Base-by-base conservation (phyloP, 352 stramenopile genomes). In the Peronospora destructor region DNA sequence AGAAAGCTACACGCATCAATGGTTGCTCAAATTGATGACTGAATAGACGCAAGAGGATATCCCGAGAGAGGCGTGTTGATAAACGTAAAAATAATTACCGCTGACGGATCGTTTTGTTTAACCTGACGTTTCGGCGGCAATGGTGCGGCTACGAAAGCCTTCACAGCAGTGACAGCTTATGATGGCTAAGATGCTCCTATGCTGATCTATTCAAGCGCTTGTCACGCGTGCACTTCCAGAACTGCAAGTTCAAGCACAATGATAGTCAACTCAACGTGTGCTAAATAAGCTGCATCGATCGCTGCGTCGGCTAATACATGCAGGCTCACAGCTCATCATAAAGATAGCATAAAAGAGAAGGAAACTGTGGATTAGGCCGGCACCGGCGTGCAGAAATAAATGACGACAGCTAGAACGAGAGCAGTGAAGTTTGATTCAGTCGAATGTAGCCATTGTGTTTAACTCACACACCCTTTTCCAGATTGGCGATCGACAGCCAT, bases 281-380 rank as follows among this genome's bases (percentile, higher is more conserved):
- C 59, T 95, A 99, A 79, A 98, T 98, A 92, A 96, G 76, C 66
- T 99, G 95, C 75, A 95, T 97, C 52, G 95, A 99, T 80, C 88
- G 95, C 58, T 99, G 95, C 64, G 89, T 96, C 28, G 79, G 87
- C 49, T 98, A 98, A 73, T 99, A 98, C 76, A 92, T 98, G 73
- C 89, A 99, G 65, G 75, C 91, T 25, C 95, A 98, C 64, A 91
- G 96, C 64, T 84, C 92, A 37, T 76, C 98, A 73, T 92, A 56
- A 95, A 97, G 51, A 87, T 98, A 66, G 88, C 97, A 61, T 85
- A 96, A 59, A 88, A 97, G 13, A 95, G 98, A 85, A 98, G 69
- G 78, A 91, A 44, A 89, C 92, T 55, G 85, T 90, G 71, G 74
- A 80, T 35, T 61, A 82, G 62, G 80, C 80, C 9, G 71, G 70